These are phyloP conservation scores for Aspergillus baeticus DNA, from an alignment of 495 filamentous ascomycete genomes.

Conservation along the genomic window DNA sequence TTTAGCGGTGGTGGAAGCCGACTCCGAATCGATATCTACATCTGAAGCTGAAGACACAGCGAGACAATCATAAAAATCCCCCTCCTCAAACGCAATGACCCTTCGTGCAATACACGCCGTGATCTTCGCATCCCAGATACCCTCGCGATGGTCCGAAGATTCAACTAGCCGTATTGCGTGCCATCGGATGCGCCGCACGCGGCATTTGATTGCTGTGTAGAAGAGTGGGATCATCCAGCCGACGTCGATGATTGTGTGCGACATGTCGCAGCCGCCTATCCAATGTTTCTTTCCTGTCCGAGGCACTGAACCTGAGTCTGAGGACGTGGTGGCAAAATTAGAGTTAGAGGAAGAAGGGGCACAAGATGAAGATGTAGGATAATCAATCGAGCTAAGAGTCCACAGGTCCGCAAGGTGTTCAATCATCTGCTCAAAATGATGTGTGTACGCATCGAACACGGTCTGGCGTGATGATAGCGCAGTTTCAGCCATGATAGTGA, in stretches of 20 bases:
- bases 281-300: neutral
- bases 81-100: slow-evolving; percentile 39
- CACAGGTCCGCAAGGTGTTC: slow-evolving; percentile 28
- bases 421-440: slow-evolving; percentile 38
- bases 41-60: neutral
- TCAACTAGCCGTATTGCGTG: slow-evolving; percentile 43
- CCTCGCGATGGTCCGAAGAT: slow-evolving; percentile 47
- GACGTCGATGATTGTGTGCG: slow-evolving; percentile 43
- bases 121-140: slow-evolving; percentile 40
- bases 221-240: slow-evolving; percentile 53
- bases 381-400: neutral
- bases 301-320: neutral
- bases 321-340: too few relatives aligned
- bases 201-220: slow-evolving; percentile 55
- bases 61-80: slow-evolving; percentile 1
- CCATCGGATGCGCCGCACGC: slow-evolving; percentile 42
- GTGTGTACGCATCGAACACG: slow-evolving; percentile 40
- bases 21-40: neutral
- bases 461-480: slow-evolving; percentile 27
- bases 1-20: neutral
- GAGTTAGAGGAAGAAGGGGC: too few relatives aligned
- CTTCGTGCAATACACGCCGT: slow-evolving; percentile 24
- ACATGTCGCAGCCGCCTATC: slow-evolving; percentile 8
- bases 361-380: neutral
- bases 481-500: slow-evolving; percentile 43